These are phyloP conservation scores for Crinitomyces ghanaensis DNA, from an alignment of 805 yeast species.

Conservation along the genomic window DNA sequence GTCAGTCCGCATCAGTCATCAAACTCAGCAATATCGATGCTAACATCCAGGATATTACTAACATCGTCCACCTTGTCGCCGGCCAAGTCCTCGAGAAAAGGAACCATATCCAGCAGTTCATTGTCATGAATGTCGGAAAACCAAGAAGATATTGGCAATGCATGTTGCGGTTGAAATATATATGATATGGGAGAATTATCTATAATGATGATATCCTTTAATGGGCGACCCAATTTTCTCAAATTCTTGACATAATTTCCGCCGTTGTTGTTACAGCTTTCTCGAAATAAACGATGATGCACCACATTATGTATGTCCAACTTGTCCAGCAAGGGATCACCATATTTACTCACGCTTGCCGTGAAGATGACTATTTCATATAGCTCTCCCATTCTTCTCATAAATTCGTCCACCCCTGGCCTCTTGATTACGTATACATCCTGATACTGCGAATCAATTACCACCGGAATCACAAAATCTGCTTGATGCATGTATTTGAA, in stretches of 20 bases:
- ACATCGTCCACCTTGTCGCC: constrained; percentile 68
- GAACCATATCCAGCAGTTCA: constrained; percentile 83
- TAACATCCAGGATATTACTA: constrained; percentile 69
- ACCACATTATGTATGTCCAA: constrained; percentile 64
- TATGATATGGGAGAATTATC: constrained; percentile 99
- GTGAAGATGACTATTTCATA: constrained; percentile 96
- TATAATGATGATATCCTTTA: constrained; percentile 72
- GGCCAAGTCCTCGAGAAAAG: constrained; percentile 79
- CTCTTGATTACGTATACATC: constrained; percentile 93
- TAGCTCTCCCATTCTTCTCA: constrained; percentile 68
- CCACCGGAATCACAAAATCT: constrained; percentile 95
- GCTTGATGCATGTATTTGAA: constrained; percentile 87
- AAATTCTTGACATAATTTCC: constrained; percentile 92
- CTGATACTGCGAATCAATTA: constrained; percentile 83
- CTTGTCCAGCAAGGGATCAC: constrained; percentile 87
- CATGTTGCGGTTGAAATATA: constrained; percentile 94
- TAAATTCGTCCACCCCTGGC: constrained; percentile 95
- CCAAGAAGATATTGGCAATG: constrained; percentile 96
- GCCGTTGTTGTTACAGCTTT: constrained; percentile 84
- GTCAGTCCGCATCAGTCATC: no score
- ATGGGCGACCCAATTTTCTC: constrained; percentile 88
- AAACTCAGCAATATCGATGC: constrained; percentile 9
- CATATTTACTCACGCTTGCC: constrained; percentile 90
- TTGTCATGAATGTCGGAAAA: constrained; percentile 96
- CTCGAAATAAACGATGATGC: constrained; percentile 90